Evolutionary conservation across 164 flowering plant species (phyloP), one percentile per base, ranked within the genome.

Genomic region (Macadamia integrifolia): DNA sequence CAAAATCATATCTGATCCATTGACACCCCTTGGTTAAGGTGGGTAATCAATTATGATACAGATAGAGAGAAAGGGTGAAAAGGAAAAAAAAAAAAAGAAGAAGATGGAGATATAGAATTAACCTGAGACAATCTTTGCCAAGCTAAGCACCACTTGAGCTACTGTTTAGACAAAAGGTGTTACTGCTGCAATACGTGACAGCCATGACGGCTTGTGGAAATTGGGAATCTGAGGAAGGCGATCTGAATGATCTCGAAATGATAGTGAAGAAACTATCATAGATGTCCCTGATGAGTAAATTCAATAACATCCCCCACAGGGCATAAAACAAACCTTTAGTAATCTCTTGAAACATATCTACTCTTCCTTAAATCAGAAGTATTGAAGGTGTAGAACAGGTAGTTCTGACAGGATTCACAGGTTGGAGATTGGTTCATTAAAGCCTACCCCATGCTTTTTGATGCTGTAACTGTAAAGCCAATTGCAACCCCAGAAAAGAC

Each of bases 391-490:
- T 23, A 23, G 23, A 23, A 23, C 23, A 23, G 23, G 23, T 23
- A 23, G 23, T 23, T n/a, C 23, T 23, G 5, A 0, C n/a, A 23
- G 63, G 30, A 13, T 1, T 8, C 46, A 9, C 35, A 8, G 35
- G 49, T 29, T 42, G 56, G 17, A 13, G 30, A 6, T 30, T 40
- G 1, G 10, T 14, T 13, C 5, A 48, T 23, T 32, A 30, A 1
- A 46, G 15, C 85, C 80, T 79, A 85, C 88, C 70, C 85, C 83
- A 80, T 74, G 79, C 92, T 84, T 40, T 69, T 80, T 1, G 89
- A 72, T 30, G 87, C 80, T 17, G 87, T 84, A 58, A 83, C 72
- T 0, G 86, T 81, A 75, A 77, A 86, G 48, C 87, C 86, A 1
- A 84, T 73, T 0, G 70, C 13, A 14, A 75, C 13, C 17, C 88